Evolutionary conservation across 2,329 filamentous ascomycete species (phyloP), one percentile per base, ranked within the genome.

Genomic region (Arthrinium puccinioides): DNA sequence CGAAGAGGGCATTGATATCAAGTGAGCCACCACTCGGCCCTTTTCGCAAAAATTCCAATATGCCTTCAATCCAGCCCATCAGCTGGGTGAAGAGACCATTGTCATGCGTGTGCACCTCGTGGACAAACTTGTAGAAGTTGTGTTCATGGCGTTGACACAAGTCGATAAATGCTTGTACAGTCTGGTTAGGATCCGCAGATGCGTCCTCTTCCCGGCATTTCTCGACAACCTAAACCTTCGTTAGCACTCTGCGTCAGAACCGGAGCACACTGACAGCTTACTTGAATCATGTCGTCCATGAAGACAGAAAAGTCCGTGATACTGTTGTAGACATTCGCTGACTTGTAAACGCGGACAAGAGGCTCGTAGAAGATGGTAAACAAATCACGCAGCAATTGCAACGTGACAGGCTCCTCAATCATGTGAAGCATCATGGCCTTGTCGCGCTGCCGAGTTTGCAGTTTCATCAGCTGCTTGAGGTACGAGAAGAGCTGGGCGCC

Each of bases 331-430:
- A 98, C 90, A 51, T 97, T 98, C 46, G 92, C 92, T 15, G 89
- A 95, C 64, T 97, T 98, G 72, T 98, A 98, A 0, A 98, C 92
- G 32, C 92, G 78, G 13, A 98, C 87, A 16, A 98, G 79, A 0
- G 92, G 92, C 57, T 98, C 92, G 63, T 98, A 98, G 66, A 98
- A 98, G 56, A 98, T 97, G 23, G 88, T 94, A 60, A 98, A 97
- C 18, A 98, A 73, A 54, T 98, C 92, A 32, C 88, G 80, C 73
- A 98, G 92, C 20, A 98, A 74, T 56, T 94, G 84, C n/a, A 98
- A 71, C 0, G 92, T 97, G n/a, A 90, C 89, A 0, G 92, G 87
- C 65, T 98, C 90, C 62, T 97, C 89, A 36, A 98, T 92, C 52
- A 97, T 81, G 44, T 81, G 78, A 38, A 96, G 70, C 90, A 98